Evolutionary conservation across 371 early-diverging fungal species (phyloP).

Genomic region (Mucor mucedo): DNA sequence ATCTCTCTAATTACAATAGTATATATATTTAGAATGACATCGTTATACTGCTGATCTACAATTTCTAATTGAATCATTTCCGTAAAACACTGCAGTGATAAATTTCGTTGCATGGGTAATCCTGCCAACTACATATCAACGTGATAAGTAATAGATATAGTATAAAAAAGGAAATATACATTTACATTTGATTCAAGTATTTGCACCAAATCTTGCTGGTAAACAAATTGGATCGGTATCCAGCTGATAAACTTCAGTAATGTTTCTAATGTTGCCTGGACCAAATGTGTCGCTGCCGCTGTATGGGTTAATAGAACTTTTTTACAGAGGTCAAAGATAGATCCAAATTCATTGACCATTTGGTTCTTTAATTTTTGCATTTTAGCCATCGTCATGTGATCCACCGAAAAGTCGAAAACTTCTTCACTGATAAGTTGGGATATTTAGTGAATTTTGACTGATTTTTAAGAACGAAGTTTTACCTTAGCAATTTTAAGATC

Average conservation of each 20-base stretch:
- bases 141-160: background rate
- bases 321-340: constrained; percentile 92
- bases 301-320: constrained; percentile 78
- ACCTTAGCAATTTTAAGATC: constrained; percentile 93
- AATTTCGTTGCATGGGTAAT: constrained; percentile 19
- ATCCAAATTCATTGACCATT: constrained; percentile 90
- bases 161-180: background rate
- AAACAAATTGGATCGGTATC: constrained; percentile 30
- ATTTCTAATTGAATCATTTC: constrained; percentile 21
- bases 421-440: constrained; percentile 79
- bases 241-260: constrained; percentile 50
- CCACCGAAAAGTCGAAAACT: constrained; percentile 93
- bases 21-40: constrained; percentile 11
- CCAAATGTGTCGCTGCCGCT: constrained; percentile 70
- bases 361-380: constrained; percentile 85
- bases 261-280: constrained; percentile 86
- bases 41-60: constrained; percentile 17
- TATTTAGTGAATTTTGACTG: background rate
- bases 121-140: constrained; percentile 5
- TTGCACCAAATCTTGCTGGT: constrained; percentile 18
- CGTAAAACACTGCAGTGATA: constrained; percentile 29
- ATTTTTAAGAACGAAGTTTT: background rate
- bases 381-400: constrained; percentile 92
- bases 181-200: constrained; percentile 22
- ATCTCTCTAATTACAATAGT: constrained; percentile 6